Evolutionary conservation across 345 rosid genomes (phyloP).

Genomic region (Cardamine occulta): DNA sequence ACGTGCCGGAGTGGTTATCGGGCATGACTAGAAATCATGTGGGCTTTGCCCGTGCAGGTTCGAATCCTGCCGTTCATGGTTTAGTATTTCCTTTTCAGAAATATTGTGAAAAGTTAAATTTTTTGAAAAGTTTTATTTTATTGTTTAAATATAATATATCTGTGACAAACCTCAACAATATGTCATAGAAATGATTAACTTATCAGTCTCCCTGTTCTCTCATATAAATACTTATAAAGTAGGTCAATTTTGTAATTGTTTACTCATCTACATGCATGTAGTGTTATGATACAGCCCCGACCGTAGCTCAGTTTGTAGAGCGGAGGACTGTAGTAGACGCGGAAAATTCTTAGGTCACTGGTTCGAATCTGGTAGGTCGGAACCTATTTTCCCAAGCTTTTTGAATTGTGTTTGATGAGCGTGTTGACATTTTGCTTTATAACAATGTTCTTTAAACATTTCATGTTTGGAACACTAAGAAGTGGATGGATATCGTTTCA

Average conservation of each 20-base stretch:
- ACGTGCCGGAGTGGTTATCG: constrained; percentile 57
- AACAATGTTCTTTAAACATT: too few relatives aligned
- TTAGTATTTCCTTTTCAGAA: too few relatives aligned
- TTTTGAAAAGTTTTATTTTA: constrained; percentile 13
- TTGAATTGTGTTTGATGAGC: too few relatives aligned
- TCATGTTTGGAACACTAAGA: too few relatives aligned
- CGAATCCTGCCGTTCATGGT: constrained; percentile 65
- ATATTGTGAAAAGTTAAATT: too few relatives aligned
- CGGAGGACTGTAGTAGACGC: constrained; percentile 61
- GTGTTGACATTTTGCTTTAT: too few relatives aligned
- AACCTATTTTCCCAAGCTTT: too few relatives aligned
- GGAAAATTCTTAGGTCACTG: constrained; percentile 56
- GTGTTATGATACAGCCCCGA: constrained; percentile 22
- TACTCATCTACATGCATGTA: not conserved
- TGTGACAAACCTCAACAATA: too few relatives aligned
- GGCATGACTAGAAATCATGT: constrained; percentile 97
- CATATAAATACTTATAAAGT: not conserved
- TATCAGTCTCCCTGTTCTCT: not conserved
- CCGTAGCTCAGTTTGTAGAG: constrained; percentile 98
- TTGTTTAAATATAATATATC: too few relatives aligned
- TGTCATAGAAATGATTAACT: not conserved
- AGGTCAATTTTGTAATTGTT: too few relatives aligned
- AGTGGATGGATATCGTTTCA: too few relatives aligned
- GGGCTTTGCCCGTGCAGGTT: constrained; percentile 95
- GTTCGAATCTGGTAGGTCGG: constrained; percentile 50